phyloP scores from a whole-genome alignment of 1,139 yeast genomes.

The Saccharomyces hybrid region DNA sequence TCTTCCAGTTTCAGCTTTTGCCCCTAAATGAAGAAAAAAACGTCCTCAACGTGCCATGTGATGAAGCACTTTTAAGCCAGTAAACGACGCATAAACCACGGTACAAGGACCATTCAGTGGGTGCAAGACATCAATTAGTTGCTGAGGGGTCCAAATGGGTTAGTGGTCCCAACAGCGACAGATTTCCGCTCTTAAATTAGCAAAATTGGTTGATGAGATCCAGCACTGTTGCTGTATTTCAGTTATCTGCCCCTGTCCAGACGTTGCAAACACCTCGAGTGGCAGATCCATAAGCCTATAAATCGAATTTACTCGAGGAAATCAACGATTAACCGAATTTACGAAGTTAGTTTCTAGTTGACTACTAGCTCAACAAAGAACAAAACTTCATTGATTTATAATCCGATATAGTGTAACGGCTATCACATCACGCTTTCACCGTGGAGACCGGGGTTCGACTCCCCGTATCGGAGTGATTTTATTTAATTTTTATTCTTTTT shows the following conservation, averaged over 20 bases:
- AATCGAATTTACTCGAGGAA: no score
- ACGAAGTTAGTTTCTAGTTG: no score
- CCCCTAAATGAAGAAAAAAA: background rate
- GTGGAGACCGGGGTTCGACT: conserved; percentile 34
- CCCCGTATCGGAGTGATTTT: conserved; percentile 30
- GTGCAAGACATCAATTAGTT: background rate
- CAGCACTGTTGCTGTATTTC: no score
- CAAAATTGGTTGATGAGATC: background rate
- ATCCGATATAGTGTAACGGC: conserved; percentile 33
- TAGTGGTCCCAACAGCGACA: background rate
- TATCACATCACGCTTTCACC: conserved; percentile 33
- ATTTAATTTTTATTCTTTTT: background rate
- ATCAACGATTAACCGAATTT: no score
- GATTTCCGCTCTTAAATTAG: background rate
- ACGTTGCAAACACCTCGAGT: no score
- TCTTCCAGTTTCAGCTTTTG: background rate
- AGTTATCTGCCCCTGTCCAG: no score
- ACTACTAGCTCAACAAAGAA: no score
- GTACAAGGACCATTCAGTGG: background rate
- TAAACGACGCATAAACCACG: background rate
- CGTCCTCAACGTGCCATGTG: background rate
- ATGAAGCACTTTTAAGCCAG: background rate
- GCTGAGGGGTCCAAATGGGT: no score
- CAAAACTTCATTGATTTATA: background rate
- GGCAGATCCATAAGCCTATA: no score